A percentile compares a stretch with the other conserved stretches of the same genome.
phyloP scores from a whole-genome alignment of 2,329 filamentous ascomycete genomes.

The Alternaria sp. region DNA sequence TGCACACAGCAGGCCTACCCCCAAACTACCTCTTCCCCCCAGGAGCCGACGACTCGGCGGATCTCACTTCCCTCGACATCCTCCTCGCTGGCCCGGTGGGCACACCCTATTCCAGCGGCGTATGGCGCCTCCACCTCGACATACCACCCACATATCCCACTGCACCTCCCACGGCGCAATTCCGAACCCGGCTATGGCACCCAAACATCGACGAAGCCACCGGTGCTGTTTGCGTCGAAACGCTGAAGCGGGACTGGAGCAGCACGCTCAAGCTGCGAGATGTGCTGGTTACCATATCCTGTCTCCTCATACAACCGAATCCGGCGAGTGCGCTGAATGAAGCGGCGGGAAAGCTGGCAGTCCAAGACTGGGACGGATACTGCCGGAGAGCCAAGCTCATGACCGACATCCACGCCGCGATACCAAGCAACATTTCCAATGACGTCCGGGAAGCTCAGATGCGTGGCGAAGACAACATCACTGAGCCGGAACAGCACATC shows the following conservation, averaged over 20 bases:
- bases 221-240: constrained; percentile 70
- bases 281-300: constrained; percentile 67
- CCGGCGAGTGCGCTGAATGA: constrained; percentile 70
- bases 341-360: constrained; percentile 65
- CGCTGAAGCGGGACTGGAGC: constrained; percentile 70
- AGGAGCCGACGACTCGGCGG: constrained; percentile 54
- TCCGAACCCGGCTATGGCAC: constrained; percentile 69
- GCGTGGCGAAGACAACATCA: constrained; percentile 60
- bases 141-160: constrained; percentile 66
- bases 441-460: constrained; percentile 63
- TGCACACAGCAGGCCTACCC: constrained; percentile 64
- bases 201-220: constrained; percentile 70
- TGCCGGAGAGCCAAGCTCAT: constrained; percentile 66
- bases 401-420: constrained; percentile 67
- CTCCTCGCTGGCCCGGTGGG: constrained; percentile 67
- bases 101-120: constrained; percentile 66
- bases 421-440: constrained; percentile 57
- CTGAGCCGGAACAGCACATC: constrained; percentile 22
- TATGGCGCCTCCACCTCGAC: constrained; percentile 67
- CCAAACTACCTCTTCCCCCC: constrained; percentile 69
- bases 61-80: constrained; percentile 66
- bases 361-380: constrained; percentile 66
- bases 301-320: constrained; percentile 70
- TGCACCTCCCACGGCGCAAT: constrained; percentile 64
- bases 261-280: constrained; percentile 65